phyloP scores from a whole-genome alignment of 352 stramenopile genomes.

The Pythium brachiatum region DNA sequence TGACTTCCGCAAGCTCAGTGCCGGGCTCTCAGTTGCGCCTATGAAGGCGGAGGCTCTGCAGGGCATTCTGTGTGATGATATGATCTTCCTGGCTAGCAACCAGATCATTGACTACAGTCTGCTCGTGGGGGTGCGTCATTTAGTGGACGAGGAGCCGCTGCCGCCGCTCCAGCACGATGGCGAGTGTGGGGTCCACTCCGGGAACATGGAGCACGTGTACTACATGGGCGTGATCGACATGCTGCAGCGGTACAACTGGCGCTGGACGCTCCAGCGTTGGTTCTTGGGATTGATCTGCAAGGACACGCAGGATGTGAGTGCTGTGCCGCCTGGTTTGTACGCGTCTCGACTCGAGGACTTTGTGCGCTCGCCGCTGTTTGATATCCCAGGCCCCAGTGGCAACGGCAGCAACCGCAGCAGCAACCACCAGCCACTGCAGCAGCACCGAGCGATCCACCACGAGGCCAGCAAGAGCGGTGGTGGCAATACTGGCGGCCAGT shows the following conservation, averaged over 20 bases:
- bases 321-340: constrained; percentile 69
- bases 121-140: constrained; percentile 63
- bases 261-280: constrained; percentile 81
- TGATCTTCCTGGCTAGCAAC: constrained; percentile 77
- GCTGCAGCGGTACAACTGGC: constrained; percentile 85
- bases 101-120: constrained; percentile 88
- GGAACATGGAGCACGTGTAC: constrained; percentile 60
- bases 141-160: constrained; percentile 29
- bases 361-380: constrained; percentile 65
- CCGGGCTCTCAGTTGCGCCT: constrained; percentile 54
- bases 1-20: constrained; percentile 77
- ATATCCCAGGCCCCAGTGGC: constrained; percentile 34
- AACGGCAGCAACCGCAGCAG: constrained; percentile 9
- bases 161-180: constrained; percentile 22
- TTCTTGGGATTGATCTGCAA: constrained; percentile 78
- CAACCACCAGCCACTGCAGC: constrained; percentile 15
- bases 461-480: not conserved
- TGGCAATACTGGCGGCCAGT: too few relatives aligned
- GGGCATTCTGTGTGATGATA: constrained; percentile 73
- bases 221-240: constrained; percentile 82
- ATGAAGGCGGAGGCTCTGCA: constrained; percentile 40
- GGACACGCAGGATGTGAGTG: constrained; percentile 78
- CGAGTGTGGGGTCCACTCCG: constrained; percentile 43
- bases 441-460: constrained; percentile 1
- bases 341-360: constrained; percentile 69